These are phyloP conservation scores for Lactuca sativa DNA, from an alignment of 129 eudicot genomes.

Conservation along the genomic window DNA sequence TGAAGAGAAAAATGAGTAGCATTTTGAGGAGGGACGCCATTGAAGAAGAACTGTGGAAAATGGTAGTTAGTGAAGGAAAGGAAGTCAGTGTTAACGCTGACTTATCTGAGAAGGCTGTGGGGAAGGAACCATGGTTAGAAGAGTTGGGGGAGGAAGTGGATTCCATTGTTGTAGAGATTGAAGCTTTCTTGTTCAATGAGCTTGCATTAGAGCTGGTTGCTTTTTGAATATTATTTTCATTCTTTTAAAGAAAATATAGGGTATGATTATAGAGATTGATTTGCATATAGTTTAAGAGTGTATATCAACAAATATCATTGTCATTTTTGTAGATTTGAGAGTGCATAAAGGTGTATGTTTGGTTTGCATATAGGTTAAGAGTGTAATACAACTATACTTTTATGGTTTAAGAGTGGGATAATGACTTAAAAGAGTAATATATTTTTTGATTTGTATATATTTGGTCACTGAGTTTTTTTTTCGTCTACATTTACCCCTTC, in stretches of 20 bases:
- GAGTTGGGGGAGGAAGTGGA: conserved; percentile 49
- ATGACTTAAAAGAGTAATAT: too few species aligned
- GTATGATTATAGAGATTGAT: conserved; percentile 29
- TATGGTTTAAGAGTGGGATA: too few species aligned
- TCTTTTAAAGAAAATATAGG: conserved; percentile 16
- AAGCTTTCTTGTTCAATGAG: conserved; percentile 53
- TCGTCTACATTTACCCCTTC: too few species aligned
- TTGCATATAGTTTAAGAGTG: conserved; percentile 22
- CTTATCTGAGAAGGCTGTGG: conserved; percentile 46
- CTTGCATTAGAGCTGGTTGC: conserved; percentile 50
- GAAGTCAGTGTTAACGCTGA: conserved; percentile 24
- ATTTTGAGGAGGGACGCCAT: conserved; percentile 37
- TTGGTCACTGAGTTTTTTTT: too few species aligned
- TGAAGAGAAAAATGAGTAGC: conserved; percentile 29
- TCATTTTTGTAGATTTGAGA: conserved; percentile 8
- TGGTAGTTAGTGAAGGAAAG: conserved; percentile 47
- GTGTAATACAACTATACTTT: too few species aligned
- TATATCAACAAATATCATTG: conserved; percentile 16
- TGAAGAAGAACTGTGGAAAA: conserved; percentile 73
- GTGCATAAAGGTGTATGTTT: conserved; percentile 17
- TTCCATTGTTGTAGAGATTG: conserved; percentile 53
- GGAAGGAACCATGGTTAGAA: conserved; percentile 61
- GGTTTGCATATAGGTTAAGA: too few species aligned
- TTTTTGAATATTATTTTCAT: conserved; percentile 23
- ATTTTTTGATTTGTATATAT: too few species aligned